These are phyloP conservation scores for Biscutella laevigata DNA, from an alignment of 441 rosid genomes.

Conservation along the genomic window DNA sequence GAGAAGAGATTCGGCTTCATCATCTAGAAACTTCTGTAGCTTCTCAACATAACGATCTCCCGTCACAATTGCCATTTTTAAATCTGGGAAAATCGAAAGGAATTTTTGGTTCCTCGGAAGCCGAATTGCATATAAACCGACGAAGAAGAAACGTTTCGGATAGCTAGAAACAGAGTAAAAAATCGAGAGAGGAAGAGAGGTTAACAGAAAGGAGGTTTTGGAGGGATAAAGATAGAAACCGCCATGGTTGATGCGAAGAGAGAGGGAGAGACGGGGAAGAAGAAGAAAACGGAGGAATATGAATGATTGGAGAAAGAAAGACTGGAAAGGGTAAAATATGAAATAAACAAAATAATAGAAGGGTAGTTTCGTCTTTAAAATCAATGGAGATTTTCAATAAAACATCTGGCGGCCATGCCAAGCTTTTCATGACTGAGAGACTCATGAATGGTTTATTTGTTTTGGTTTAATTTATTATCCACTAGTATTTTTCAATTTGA, in stretches of 20 bases:
- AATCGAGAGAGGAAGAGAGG: conserved; percentile 7
- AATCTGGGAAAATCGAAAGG: background rate
- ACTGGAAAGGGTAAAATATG: background rate
- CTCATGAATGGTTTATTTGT: no score
- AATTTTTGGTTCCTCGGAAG: background rate
- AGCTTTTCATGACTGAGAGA: no score
- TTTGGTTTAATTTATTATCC: no score
- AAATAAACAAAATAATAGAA: background rate
- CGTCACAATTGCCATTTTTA: conserved; percentile 73
- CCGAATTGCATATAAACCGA: background rate
- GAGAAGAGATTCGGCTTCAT: conserved; percentile 56
- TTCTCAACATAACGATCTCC: conserved; percentile 89
- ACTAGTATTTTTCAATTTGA: no score
- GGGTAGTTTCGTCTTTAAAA: conserved; percentile 18
- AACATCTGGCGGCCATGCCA: no score
- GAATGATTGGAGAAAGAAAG: conserved; percentile 22
- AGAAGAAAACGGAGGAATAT: background rate
- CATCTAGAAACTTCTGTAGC: conserved; percentile 65
- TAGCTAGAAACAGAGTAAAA: no score
- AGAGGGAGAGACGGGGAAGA: background rate
- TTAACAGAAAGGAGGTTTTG: conserved; percentile 43
- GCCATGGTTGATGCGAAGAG: conserved; percentile 29
- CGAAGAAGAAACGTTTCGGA: background rate
- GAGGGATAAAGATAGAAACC: conserved; percentile 34
- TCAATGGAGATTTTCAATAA: no score